Percentiles rank a stretch among this genome's conserved stretches.
Conservation (phyloP, 371 early-diverging fungal genomes). For the Syncephalastrum contaminatum region DNA sequence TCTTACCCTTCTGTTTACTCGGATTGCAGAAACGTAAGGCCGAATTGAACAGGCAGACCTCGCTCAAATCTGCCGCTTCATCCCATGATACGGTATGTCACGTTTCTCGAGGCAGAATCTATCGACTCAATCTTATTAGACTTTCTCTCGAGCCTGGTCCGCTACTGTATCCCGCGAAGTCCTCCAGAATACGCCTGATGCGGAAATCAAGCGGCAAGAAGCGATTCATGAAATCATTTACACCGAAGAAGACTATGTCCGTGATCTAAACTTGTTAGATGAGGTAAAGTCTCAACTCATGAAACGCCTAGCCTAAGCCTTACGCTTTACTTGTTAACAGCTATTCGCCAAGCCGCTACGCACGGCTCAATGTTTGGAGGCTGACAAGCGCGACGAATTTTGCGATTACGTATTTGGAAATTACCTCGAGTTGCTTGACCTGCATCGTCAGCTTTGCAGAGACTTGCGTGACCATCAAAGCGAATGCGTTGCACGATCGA, state of each 20-base stretch:
- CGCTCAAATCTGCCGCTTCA: slow-evolving; percentile 22
- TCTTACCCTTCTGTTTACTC: too few species aligned
- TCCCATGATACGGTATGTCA: slow-evolving; percentile 41
- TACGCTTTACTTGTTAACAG: slow-evolving; percentile 5
- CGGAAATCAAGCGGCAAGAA: slow-evolving; percentile 88
- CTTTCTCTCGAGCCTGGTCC: slow-evolving; percentile 59
- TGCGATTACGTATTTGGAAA: slow-evolving; percentile 80
- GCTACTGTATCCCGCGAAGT: slow-evolving; percentile 69
- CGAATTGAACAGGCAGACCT: slow-evolving; percentile 12
- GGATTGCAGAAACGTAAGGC: background rate
- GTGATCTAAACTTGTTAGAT: slow-evolving; percentile 58
- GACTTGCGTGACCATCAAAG: slow-evolving; percentile 69
- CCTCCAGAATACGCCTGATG: slow-evolving; percentile 62
- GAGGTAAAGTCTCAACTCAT: slow-evolving; percentile 20
- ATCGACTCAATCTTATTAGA: slow-evolving; percentile 22
- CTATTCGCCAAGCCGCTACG: slow-evolving; percentile 23
- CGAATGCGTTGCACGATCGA: slow-evolving; percentile 41
- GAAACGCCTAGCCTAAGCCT: background rate
- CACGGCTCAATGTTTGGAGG: slow-evolving; percentile 46
- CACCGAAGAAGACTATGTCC: slow-evolving; percentile 88
- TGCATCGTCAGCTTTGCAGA: slow-evolving; percentile 66
- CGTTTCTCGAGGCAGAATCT: background rate
- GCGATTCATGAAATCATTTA: slow-evolving; percentile 89
- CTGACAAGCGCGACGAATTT: slow-evolving; percentile 60
- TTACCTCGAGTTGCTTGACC: slow-evolving; percentile 62